Base-by-base conservation (phyloP, 805 yeast genomes). In the Zygotorulaspora sp. region DNA sequence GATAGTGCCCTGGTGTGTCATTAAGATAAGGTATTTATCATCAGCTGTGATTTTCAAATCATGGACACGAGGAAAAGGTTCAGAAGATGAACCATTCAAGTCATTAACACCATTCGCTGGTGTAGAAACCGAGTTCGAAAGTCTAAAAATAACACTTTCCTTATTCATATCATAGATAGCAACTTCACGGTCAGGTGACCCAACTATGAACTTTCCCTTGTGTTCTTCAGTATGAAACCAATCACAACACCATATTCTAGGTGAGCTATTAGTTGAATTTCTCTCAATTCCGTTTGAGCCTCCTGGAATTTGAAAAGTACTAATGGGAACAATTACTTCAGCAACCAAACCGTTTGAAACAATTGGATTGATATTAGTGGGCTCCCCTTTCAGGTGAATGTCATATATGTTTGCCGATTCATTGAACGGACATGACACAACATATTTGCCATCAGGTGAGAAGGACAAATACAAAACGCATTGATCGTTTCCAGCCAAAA, bases 401-500 rank as follows among this genome's bases (percentile, higher is more conserved):
- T 77, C 77, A 86, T 94, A 86, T 2, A 89, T 65, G 35, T 78
- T 71, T 5, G 85, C 79, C 9, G 72, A 67, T 20, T 79, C 77
- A 58, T 85, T 95, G 47, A 80, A 72, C 6, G 89, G 76, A 40
- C 92, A 79, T 3, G 87, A 74, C 7, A 88, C 73, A 17, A 89
- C 45, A 50, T 72, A 73, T 5, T 70, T 53, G 51, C 85, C 89
- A 50, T 80, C 78, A 0, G 80, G 80, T 3, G 89, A 84, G 83
- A 95, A 89, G 7, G 83, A 70, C 14, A 82, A 68, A 52, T 78
- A 80, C 30, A 81, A 70, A 4, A 85, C 72, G 2, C 81, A 70
- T 36, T 76, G 74, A 3, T 64, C 60, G 45, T 72, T 77, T 3
- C 73, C 75, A 6, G 54, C 52, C 6, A 77, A 55, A 8, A 50